Base-by-base conservation (phyloP, 1,284 basidiomycete genomes). In the Cystobasidium pallidum region DNA sequence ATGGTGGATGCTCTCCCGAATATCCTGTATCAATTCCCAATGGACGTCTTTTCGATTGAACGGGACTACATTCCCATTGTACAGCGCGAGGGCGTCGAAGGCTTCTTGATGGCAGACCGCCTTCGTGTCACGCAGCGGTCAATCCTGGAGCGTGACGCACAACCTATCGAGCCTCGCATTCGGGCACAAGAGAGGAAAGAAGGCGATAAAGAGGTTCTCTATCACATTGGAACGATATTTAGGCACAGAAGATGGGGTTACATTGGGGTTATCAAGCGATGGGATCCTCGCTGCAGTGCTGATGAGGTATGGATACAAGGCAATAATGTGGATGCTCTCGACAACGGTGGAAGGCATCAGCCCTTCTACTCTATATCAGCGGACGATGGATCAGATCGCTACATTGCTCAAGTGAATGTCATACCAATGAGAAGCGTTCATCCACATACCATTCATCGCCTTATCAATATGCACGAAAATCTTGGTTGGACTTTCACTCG, bases 221-320 rank as follows among this genome's bases (percentile, higher is more conserved):
- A 83, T 76, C 86, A 85, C 73, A 85, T 86, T 45, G 86, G 86
- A 3, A 83, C 85, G 80, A 77, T 84, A n/a, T 85, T 87, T 71
- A 77, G 78, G 62, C 86, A 87, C 77, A 77, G 66, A 36, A 77
- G 74, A 45, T 83, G 82, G 67, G 78, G 78, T 2, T 86, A 86
- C 74, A 74, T 80, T 19, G 86, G 84, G 11, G 84, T 83, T 64
- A 84, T 87, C 58, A 80, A 81, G 66, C 83, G 83, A 3, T 87
- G 86, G 68, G 84, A 87, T 78, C 85, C 81, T 6, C 79, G 74
- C 1, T 87, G 86, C 75, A 79, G 76, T 73, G 82, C 83, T 3
- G 77, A 80, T 2, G 82, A 84, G 57, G 80, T 78, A 26, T 86
- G 86, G 85, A 84, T 84, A n/a, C 65, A 54, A 0, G 77, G 81